phyloP scores from a whole-genome alignment of 805 yeast species.

The Spathaspora hagerdaliae region DNA sequence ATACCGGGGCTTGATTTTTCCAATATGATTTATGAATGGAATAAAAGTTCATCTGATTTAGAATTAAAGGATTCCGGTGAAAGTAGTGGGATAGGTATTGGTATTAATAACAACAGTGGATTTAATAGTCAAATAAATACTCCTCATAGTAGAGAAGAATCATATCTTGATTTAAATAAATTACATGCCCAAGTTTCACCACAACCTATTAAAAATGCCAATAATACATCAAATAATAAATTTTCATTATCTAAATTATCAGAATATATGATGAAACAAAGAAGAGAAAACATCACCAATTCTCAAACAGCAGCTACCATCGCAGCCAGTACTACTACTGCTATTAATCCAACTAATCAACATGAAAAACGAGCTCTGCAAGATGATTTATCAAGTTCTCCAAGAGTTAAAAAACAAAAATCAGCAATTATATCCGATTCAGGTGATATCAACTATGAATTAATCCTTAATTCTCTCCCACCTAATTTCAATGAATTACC shows the following conservation, averaged over 20 bases:
- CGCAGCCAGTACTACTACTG: not conserved
- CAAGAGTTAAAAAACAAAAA: constrained; percentile 23
- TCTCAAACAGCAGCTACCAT: not conserved
- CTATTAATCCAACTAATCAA: constrained; percentile 1
- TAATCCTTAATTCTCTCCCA: constrained; percentile 44
- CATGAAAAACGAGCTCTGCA: not conserved
- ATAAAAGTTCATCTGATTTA: constrained; percentile 16
- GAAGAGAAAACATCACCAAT: constrained; percentile 3
- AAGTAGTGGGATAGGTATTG: not conserved
- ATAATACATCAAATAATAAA: constrained; percentile 4
- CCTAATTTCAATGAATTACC: constrained; percentile 53
- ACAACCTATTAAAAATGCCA: constrained; percentile 28
- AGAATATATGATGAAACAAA: constrained; percentile 17
- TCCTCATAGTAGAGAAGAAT: constrained; percentile 29
- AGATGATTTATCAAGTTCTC: constrained; percentile 5
- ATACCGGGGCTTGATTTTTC: constrained; percentile 67
- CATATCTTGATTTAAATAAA: constrained; percentile 37
- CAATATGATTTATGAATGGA: constrained; percentile 47
- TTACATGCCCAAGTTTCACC: constrained; percentile 44
- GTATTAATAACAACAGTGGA: constrained; percentile 8
- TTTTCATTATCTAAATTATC: constrained; percentile 17
- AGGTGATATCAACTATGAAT: constrained; percentile 36
- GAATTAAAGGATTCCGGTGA: constrained; percentile 5
- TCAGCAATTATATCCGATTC: constrained; percentile 12
- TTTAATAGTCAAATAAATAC: constrained; percentile 19